A percentile compares a stretch with the other conserved stretches of the same genome.
Conservation (phyloP, 2,329 filamentous ascomycete species). For the Dothideomycetes sp. region DNA sequence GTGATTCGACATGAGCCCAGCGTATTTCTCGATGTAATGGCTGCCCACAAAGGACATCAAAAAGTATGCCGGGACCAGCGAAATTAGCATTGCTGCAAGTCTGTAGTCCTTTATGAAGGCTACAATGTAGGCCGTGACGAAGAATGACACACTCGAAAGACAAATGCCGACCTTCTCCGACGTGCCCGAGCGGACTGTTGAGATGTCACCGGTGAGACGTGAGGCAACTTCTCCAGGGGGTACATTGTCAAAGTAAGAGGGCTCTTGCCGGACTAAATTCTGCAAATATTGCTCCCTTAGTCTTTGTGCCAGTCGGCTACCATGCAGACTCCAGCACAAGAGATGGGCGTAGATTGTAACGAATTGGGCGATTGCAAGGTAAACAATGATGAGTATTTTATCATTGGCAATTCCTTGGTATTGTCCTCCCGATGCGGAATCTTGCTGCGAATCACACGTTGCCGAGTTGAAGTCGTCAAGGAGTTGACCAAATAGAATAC, state of each 20-base stretch:
- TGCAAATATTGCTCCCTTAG: constrained; percentile 51
- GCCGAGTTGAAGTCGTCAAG: constrained; percentile 50
- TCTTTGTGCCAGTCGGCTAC: constrained; percentile 52
- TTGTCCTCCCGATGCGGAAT: constrained; percentile 16
- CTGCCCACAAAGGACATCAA: constrained; percentile 47
- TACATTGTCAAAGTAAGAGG: constrained; percentile 52
- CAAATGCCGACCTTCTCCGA: constrained; percentile 61
- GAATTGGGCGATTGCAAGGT: constrained; percentile 53
- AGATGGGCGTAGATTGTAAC: constrained; percentile 53
- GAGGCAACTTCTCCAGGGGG: constrained; percentile 53
- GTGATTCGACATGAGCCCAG: constrained; percentile 38
- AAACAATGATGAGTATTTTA: constrained; percentile 51
- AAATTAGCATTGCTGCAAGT: constrained; percentile 54
- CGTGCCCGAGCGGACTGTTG: constrained; percentile 55
- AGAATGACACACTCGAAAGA: constrained; percentile 52
- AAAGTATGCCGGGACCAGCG: constrained; percentile 51
- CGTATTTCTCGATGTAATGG: constrained; percentile 42
- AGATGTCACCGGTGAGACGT: constrained; percentile 54
- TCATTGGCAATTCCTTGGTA: constrained; percentile 38
- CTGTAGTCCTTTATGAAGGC: constrained; percentile 54
- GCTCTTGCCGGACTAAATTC: constrained; percentile 49
- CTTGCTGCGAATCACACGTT: constrained; percentile 40
- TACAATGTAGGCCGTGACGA: constrained; percentile 55
- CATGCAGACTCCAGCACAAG: constrained; percentile 52
- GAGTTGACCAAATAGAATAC: constrained; percentile 53